Percentiles rank a stretch among this genome's conserved stretches.
Conservation (phyloP, 2,329 filamentous ascomycete species). For the Cercospora berteroae region DNA sequence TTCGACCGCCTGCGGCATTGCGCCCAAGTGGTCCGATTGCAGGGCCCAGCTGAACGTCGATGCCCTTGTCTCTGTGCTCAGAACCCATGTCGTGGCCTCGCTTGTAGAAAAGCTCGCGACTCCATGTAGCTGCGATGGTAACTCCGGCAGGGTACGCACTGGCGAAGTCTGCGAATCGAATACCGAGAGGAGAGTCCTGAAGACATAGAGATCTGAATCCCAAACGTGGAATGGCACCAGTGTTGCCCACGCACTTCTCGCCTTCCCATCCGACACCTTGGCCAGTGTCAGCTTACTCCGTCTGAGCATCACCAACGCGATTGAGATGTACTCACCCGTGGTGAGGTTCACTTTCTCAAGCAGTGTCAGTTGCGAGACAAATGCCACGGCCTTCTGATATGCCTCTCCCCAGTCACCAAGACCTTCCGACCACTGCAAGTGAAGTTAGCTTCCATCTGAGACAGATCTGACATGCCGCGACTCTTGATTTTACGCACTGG, state of each 20-base stretch:
- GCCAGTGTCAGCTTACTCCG: not conserved
- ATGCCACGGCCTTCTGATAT: constrained; percentile 70
- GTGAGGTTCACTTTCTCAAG: constrained; percentile 93
- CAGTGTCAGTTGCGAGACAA: constrained; percentile 80
- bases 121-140: constrained; percentile 80
- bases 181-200: constrained; percentile 80
- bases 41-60: constrained; percentile 73
- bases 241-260: constrained; percentile 75
- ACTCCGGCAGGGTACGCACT: constrained; percentile 79
- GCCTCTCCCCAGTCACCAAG: constrained; percentile 71
- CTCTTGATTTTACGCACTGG: constrained; percentile 44
- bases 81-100: constrained; percentile 71
- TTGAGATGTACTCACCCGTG: constrained; percentile 47
- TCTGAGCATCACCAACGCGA: not conserved
- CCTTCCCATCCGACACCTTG: constrained; percentile 70
- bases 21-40: constrained; percentile 73
- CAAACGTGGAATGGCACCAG: constrained; percentile 66
- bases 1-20: constrained; percentile 64
- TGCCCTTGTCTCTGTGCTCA: constrained; percentile 72
- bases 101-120: constrained; percentile 65
- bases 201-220: constrained; percentile 74
- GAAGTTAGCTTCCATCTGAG: not conserved
- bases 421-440: constrained; percentile 67
- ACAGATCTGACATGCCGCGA: not conserved
- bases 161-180: constrained; percentile 74